These are phyloP conservation scores for Mycena maculata DNA, from an alignment of 768 basidiomycete species.

Conservation along the genomic window DNA sequence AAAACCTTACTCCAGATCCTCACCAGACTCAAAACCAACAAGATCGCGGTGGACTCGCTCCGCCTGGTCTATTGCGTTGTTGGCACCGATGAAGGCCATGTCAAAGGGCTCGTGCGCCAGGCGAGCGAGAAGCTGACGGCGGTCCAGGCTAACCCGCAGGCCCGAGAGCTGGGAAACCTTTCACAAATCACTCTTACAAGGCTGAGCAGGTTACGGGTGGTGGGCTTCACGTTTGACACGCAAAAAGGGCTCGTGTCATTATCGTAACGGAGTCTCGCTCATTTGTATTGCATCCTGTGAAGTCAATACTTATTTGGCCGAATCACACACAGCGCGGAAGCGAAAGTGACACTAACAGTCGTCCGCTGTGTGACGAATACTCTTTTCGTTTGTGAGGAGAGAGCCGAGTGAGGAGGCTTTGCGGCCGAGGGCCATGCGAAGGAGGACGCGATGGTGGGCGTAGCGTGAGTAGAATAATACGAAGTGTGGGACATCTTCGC, in stretches of 20 bases:
- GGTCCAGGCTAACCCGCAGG: background rate
- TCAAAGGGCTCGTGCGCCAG: background rate
- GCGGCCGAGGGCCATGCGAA: conserved; percentile 1
- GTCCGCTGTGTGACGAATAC: background rate
- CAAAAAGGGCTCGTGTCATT: background rate
- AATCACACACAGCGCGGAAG: too few species aligned
- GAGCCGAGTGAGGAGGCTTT: conserved; percentile 17
- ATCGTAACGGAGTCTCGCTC: too few species aligned
- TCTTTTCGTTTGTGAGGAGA: conserved; percentile 8
- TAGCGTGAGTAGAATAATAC: conserved; percentile 27
- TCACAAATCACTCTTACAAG: conserved; percentile 2
- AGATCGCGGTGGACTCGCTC: conserved; percentile 3
- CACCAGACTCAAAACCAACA: background rate
- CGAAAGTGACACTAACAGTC: too few species aligned
- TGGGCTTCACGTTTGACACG: conserved; percentile 6
- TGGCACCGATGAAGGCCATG: background rate
- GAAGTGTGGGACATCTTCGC: conserved; percentile 32
- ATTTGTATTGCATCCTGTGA: background rate
- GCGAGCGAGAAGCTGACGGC: conserved; percentile 1
- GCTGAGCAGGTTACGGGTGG: conserved; percentile 4
- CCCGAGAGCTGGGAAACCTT: conserved; percentile 1
- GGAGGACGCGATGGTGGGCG: background rate
- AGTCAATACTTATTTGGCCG: background rate
- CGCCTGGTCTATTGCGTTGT: conserved; percentile 6
- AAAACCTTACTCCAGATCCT: conserved; percentile 15